Base-by-base conservation (phyloP, 179 eudicot species). In the Nepenthes alata region DNA sequence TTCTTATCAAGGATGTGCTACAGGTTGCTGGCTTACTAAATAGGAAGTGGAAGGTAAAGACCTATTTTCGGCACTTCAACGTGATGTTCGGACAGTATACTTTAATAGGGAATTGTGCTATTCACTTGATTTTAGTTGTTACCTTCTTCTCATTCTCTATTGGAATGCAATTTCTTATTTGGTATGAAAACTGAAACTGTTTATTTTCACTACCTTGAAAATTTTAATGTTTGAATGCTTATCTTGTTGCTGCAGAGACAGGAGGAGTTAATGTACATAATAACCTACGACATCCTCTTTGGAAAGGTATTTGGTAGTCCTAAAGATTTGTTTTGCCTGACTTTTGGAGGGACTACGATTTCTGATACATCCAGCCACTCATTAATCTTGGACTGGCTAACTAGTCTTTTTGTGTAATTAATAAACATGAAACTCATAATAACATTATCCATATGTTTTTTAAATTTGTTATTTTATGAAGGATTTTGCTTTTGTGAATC, bases 31-130 rank as follows among this genome's bases (percentile, higher is more conserved):
- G 57, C 67, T 71, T 84, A 59, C 70, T 90, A 47, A 90, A 77
- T 77, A 75, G 82, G 83, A 94, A 79, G 78, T 87, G 95, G 99
- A 94, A 90, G 97, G 98, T 93, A 79, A 35, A 36, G 11, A 36
- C 10, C 44, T 36, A 34, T 34, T 11, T 34, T 57, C 4, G 12
- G 14, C 16, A 55, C 37, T 25, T 55, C 7, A 2, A 3, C 25
- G 25, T 25, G 25, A 25, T 25, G 25, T 25, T 25, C 25, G 25
- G 25, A 25, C 25, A 25, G 25, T 25, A 25, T 25, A 25, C 25
- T 25, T 25, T 25, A 25, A 25, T 25, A 25, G 25, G 25, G 25
- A 25, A 25, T 25, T 25, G 25, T 25, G 25, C 1, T 25, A 25
- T 25, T 25, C 25, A 25, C 25, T 25, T 25, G 25, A 25, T 25